Conservation (phyloP, 495 filamentous ascomycete genomes). For the Neurospora cerealis region DNA sequence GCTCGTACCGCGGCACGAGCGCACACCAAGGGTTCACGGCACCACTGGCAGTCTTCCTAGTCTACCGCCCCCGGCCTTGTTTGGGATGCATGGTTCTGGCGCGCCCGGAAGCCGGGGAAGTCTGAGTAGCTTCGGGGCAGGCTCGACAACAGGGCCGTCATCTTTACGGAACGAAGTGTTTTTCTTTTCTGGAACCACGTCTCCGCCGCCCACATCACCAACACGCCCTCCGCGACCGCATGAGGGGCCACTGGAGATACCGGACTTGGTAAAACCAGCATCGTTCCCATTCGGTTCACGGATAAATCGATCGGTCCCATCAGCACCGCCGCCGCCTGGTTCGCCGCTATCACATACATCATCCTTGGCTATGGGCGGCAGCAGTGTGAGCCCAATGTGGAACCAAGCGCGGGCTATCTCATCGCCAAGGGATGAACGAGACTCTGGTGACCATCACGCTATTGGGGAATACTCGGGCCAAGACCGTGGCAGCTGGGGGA, state of each 20-base stretch:
- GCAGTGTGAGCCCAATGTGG: background rate
- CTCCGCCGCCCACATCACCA: constrained; percentile 12
- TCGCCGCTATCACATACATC: background rate
- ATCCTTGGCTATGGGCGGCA: constrained; percentile 3
- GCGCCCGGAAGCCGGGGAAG: constrained; percentile 2
- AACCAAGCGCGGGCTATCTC: background rate
- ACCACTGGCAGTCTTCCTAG: background rate
- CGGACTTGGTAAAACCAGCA: constrained; percentile 20
- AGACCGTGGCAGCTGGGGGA: background rate
- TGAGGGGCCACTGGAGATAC: constrained; percentile 21
- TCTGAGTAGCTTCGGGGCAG: background rate
- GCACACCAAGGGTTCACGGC: constrained; percentile 7
- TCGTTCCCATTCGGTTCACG: constrained; percentile 5
- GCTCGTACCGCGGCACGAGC: constrained; percentile 20
- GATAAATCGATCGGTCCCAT: constrained; percentile 11
- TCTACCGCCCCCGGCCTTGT: constrained; percentile 7
- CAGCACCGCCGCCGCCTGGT: constrained; percentile 2
- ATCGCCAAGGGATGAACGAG: background rate
- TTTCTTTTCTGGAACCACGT: background rate
- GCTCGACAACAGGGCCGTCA: constrained; percentile 5
- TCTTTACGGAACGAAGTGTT: constrained; percentile 12
- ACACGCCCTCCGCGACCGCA: constrained; percentile 21
- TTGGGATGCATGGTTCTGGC: background rate
- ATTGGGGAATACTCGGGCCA: background rate
- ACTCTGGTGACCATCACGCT: background rate